Evolutionary conservation across 768 basidiomycete genomes (phyloP), one percentile per base, ranked within the genome.

Genomic region (Galerina sulciceps): DNA sequence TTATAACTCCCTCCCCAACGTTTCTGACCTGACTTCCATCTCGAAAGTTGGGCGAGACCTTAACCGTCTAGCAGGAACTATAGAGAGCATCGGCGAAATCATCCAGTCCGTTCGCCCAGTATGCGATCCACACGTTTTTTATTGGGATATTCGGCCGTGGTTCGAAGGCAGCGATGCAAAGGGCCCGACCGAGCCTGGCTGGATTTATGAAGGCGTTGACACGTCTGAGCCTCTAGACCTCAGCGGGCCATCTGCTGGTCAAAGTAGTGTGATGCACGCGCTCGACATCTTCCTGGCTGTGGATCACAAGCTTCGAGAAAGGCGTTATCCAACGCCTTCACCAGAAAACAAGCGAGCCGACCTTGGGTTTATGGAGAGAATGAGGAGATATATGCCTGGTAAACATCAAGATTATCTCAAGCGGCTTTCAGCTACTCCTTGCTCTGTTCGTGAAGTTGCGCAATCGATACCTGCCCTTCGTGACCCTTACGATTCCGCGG

Each of bases 311-410:
- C 87, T 94, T 69, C 80, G 85, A 42, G 81, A 88, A 60, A 80
- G 85, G 71, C 80, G 88, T 67, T 76, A 85, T 73, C 91, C 90
- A 60, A 75, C 84, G 20, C 82, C 94, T 53, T 87, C 91, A 53
- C 73, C 80, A 46, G 73, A 78, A 57, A 86, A 92, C 71, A 87
- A 84, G 74, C 83, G 72, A 65, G 89, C 81, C 40, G 92, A 85
- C 72, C 80, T 75, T 37, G 85, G 87, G 0, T 98, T 98, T 77
- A 94, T 99, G 89, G 88, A 90, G 57, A 83, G 93, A 47, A 97
- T 97, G 95, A 78, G 92, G 57, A 84, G 85, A 18, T 99, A 99
- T 75, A 99, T 99, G 96, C 96, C 96, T 0, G 90, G 90, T 13
- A 85, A 84, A 53, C 96, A 98, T 75, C 88, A 92, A 42, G 86